Conservation (phyloP, 257 asterid species). For the Capsicum pubescens region DNA sequence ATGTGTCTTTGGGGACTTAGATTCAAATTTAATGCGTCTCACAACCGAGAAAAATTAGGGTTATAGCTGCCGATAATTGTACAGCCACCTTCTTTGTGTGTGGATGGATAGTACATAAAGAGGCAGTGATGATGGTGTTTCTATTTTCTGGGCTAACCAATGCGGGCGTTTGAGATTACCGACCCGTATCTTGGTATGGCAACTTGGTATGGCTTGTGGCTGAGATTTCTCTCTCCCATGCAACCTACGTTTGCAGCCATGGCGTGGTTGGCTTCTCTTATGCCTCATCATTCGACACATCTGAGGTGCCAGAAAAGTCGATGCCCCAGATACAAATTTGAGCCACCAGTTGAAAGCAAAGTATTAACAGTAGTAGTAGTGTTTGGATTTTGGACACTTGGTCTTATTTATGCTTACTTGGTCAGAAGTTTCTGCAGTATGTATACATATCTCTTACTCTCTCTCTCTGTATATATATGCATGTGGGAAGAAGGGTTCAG, state of each 20-base stretch:
- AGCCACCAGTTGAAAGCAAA: neutral
- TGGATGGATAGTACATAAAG: neutral
- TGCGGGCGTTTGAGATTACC: neutral
- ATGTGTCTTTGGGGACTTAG: too few relatives aligned
- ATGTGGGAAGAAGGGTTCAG: too few relatives aligned
- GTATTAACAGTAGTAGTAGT: too few relatives aligned
- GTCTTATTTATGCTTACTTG: too few relatives aligned
- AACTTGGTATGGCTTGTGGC: neutral
- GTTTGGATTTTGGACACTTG: too few relatives aligned
- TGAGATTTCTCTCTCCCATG: neutral
- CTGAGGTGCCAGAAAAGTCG: conserved; percentile 7
- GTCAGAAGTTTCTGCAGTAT: too few relatives aligned
- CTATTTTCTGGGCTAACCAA: neutral
- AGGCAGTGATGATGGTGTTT: neutral
- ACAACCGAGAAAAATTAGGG: too few relatives aligned
- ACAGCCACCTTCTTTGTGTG: neutral
- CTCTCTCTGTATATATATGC: too few relatives aligned
- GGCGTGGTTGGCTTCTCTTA: conserved; percentile 5
- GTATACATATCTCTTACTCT: too few relatives aligned
- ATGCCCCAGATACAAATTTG: conserved; percentile 24
- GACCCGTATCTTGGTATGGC: neutral
- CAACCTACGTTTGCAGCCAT: neutral
- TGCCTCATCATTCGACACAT: neutral
- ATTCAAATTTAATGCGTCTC: too few relatives aligned
- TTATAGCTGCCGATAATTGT: too few relatives aligned